Percentiles rank a stretch among this genome's conserved stretches.
These are phyloP conservation scores for Dichotomopilus funicola DNA, from an alignment of 2,329 filamentous ascomycete genomes.

Conservation along the genomic window DNA sequence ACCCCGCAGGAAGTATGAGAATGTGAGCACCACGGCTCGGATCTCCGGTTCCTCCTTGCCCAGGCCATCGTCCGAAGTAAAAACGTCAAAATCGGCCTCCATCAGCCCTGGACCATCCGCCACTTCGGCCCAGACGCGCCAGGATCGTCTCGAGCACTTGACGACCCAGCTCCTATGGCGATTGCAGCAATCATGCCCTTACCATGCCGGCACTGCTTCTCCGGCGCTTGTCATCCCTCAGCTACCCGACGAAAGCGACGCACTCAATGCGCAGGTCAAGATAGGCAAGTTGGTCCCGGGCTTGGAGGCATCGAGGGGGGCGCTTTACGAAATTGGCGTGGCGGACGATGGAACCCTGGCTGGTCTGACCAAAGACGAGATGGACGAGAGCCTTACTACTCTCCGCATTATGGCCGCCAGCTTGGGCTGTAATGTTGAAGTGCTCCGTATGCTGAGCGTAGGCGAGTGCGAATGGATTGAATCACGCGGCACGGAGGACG, in stretches of 20 bases:
- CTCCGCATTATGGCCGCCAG: constrained; percentile 87
- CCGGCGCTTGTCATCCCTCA: constrained; percentile 64
- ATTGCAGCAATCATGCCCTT: constrained; percentile 86
- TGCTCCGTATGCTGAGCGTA: constrained; percentile 75
- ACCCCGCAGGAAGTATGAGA: constrained; percentile 65
- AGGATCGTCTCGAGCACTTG: constrained; percentile 79
- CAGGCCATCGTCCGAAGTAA: constrained; percentile 25
- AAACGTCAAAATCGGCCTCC: constrained; percentile 23
- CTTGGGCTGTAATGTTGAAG: constrained; percentile 76
- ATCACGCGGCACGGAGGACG: constrained; percentile 28
- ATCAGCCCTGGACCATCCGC: constrained; percentile 18
- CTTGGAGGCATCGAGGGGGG: constrained; percentile 86
- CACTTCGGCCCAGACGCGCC: constrained; percentile 58
- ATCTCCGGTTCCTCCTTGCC: constrained; percentile 29
- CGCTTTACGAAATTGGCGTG: constrained; percentile 93
- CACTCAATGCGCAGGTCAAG: constrained; percentile 40
- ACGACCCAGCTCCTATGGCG: constrained; percentile 95
- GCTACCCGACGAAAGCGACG: constrained; percentile 57
- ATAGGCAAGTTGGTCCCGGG: constrained; percentile 62
- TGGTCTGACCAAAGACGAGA: constrained; percentile 80
- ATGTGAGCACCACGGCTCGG: constrained; percentile 55
- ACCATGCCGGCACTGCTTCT: constrained; percentile 73
- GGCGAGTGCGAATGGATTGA: constrained; percentile 73
- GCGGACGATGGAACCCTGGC: constrained; percentile 89
- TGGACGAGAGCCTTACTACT: constrained; percentile 83